Percentiles rank a stretch among this genome's conserved stretches.
Conservation (phyloP, 768 basidiomycete genomes). For the Hemileccinum rubropunctum region DNA sequence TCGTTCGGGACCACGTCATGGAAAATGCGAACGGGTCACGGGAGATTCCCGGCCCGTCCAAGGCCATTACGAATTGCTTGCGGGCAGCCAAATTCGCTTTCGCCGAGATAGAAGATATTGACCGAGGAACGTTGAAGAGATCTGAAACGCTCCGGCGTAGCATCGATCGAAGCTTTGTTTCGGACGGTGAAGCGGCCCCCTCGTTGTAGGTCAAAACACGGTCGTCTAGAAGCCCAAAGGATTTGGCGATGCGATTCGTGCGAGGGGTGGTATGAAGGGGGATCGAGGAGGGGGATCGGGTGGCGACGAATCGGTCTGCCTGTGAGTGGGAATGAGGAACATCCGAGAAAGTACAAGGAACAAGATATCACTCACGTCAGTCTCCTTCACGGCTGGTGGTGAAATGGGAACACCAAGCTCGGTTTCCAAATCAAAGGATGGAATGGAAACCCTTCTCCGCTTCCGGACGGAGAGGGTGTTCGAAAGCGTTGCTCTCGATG, state of each 20-base stretch:
- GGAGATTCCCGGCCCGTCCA: conserved; percentile 66
- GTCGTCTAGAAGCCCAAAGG: conserved; percentile 58
- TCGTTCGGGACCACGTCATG: conserved; percentile 58
- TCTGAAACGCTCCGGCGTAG: conserved; percentile 52
- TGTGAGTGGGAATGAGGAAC: conserved; percentile 20
- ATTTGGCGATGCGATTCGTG: conserved; percentile 61
- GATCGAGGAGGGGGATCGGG: conserved; percentile 46
- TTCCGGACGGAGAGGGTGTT: conserved; percentile 41
- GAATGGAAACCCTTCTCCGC: conserved; percentile 40
- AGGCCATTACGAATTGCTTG: conserved; percentile 52
- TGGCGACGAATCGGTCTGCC: conserved; percentile 63
- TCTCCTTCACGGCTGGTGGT: conserved; percentile 23
- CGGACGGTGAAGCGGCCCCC: conserved; percentile 29
- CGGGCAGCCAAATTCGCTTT: conserved; percentile 54
- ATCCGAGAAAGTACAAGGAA: neutral
- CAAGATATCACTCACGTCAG: conserved; percentile 23
- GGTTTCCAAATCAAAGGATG: conserved; percentile 36
- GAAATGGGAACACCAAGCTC: conserved; percentile 26
- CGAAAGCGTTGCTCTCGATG: conserved; percentile 37
- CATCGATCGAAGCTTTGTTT: conserved; percentile 43
- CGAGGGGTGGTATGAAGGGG: conserved; percentile 65
- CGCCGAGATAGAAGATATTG: conserved; percentile 44
- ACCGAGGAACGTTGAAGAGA: conserved; percentile 40
- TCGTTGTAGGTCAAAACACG: conserved; percentile 54
- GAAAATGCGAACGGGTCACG: conserved; percentile 53